Percentiles rank a stretch among this genome's conserved stretches.
These are phyloP conservation scores for Picea mariana DNA, from an alignment of 83 land plant species.

Conservation along the genomic window DNA sequence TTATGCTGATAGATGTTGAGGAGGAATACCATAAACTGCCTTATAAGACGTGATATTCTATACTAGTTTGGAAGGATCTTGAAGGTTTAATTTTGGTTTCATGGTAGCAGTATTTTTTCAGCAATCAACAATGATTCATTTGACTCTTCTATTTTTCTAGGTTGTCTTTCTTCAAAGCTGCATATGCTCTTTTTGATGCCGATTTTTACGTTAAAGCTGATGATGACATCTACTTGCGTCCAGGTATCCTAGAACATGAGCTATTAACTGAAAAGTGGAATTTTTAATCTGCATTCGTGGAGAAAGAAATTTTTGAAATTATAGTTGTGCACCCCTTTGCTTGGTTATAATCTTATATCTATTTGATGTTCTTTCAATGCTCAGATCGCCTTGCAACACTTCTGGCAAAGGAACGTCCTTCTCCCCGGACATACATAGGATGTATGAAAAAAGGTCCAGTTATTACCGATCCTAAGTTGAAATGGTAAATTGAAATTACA, in stretches of 20 bases:
- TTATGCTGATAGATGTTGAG: conserved; percentile 64
- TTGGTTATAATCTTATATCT: not conserved
- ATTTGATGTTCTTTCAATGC: not conserved
- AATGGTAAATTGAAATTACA: conserved; percentile 40
- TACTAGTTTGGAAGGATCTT: not conserved
- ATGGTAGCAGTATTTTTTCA: conserved; percentile 2
- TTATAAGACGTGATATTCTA: conserved; percentile 55
- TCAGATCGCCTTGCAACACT: conserved; percentile 72
- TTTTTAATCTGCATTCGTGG: not conserved
- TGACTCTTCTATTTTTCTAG: conserved; percentile 30
- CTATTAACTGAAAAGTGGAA: not conserved
- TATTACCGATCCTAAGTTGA: conserved; percentile 60
- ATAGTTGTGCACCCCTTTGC: conserved; percentile 3
- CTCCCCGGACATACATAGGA: conserved; percentile 64
- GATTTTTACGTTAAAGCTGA: conserved; percentile 81
- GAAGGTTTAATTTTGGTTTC: conserved; percentile 14
- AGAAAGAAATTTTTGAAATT: not conserved
- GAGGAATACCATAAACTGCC: conserved; percentile 57
- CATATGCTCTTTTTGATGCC: conserved; percentile 70
- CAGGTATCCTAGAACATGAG: conserved; percentile 36
- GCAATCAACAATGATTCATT: conserved; percentile 13
- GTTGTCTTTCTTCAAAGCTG: conserved; percentile 73
- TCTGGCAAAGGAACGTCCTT: conserved; percentile 55
- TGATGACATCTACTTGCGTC: conserved; percentile 77
- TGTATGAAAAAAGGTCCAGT: conserved; percentile 89